These are phyloP conservation scores for Agastache rugosa DNA, from an alignment of 257 asterid species.

Conservation along the genomic window DNA sequence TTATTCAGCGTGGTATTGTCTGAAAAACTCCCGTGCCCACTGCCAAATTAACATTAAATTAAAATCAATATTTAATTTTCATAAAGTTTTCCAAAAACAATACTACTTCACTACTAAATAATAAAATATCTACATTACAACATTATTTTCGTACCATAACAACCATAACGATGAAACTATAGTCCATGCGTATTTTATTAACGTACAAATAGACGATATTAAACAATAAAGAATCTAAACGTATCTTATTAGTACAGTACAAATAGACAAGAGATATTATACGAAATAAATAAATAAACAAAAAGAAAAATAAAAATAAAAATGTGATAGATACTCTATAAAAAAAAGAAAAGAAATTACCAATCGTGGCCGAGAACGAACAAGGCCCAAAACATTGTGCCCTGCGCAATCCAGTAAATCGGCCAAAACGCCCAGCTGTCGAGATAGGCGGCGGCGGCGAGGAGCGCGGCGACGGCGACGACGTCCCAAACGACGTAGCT, in stretches of 20 bases:
- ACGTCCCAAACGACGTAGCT: conserved; percentile 55
- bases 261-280: not conserved
- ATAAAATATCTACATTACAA: not conserved
- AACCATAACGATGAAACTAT: too few relatives aligned
- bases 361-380: conserved; percentile 85
- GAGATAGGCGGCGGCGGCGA: conserved; percentile 46
- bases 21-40: conserved; percentile 83
- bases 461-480: conserved; percentile 39
- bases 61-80: not conserved
- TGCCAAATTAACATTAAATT: conserved; percentile 29
- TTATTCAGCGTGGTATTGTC: conserved; percentile 52
- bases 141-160: not conserved
- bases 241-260: not conserved
- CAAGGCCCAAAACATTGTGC: conserved; percentile 75
- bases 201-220: too few relatives aligned
- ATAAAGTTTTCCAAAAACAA: not conserved
- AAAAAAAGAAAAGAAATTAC: conserved; percentile 32
- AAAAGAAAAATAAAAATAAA: not conserved
- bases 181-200: too few relatives aligned
- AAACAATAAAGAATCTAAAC: too few relatives aligned
- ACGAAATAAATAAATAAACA: too few relatives aligned
- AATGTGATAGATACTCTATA: not conserved
- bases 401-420: conserved; percentile 62
- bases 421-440: conserved; percentile 57
- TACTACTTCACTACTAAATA: too few relatives aligned